Base-by-base conservation (phyloP, 2,329 filamentous ascomycete genomes). In the Gaeumannomyces sp. region DNA sequence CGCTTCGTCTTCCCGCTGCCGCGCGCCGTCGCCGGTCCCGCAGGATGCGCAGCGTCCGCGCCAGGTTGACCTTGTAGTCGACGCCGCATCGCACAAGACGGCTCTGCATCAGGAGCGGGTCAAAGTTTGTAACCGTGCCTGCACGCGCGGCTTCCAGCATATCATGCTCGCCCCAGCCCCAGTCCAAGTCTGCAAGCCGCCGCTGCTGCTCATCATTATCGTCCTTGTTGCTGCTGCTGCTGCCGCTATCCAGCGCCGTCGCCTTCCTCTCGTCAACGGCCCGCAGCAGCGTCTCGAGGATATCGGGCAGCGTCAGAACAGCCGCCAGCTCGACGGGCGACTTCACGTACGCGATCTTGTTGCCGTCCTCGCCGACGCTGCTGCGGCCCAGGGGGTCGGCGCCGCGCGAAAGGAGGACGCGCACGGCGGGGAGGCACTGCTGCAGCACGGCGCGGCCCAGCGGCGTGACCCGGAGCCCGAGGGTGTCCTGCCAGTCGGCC, bases 41-140 rank as follows among this genome's bases (percentile, higher is more conserved):
- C 60, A 68, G 61, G 14, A 68, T 56, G 4, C n/a, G 31, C 4
- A 68, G 63, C 6, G 64, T 67, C 1, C 63, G 59, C 2, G 53
- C 33, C 4, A 67, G 59, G 25, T 53, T 56, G 1, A 35, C 35
- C 33, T 65, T 64, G 53, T 68, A 68, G 27, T 33, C 33, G 10
- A 60, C 31, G n/a, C 67, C 67, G 65, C 67, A 66, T 11, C 67
- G 67, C 19, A 68, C 62, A 6, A 68, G 62, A 19, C 67, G 60
- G 31, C 67, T 68, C 7, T 67, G 64, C 10, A 68, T 35, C 2
- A 64, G 64, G 19, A 67, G 64, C 13, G 64, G 28, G 27, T 68
- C 67, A 45, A 65, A 67, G 14, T 62, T 58, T 53, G 65, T 65
- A 25, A 66, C 63, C 2, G 53, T 53, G 5, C 58, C 60, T 1